Evolutionary conservation across 1,284 basidiomycete genomes (phyloP).

Genomic region (Trametes hirsuta): DNA sequence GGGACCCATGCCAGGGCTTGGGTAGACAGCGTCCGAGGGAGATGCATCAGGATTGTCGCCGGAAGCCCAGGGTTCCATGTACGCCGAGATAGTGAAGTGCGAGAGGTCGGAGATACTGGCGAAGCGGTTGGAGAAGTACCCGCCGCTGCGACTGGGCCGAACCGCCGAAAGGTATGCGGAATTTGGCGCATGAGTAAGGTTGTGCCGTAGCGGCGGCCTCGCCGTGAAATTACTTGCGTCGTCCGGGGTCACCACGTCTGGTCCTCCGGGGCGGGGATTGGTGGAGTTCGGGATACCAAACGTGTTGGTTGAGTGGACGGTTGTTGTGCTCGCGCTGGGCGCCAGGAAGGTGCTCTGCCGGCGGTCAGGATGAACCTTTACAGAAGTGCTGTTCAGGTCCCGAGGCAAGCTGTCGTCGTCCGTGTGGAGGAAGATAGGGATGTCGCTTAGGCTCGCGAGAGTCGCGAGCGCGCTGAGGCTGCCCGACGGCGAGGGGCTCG

Average conservation of each 20-base stretch:
- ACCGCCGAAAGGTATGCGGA: constrained; percentile 5
- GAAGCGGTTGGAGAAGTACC: constrained; percentile 22
- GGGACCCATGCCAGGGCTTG: constrained; percentile 1
- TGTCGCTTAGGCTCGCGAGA: constrained; percentile 52
- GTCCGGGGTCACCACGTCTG: neutral
- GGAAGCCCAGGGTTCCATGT: constrained; percentile 20
- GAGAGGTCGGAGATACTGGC: constrained; percentile 20
- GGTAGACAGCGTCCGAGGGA: neutral
- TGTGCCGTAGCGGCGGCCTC: neutral
- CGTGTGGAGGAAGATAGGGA: constrained; percentile 55
- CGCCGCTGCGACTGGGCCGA: constrained; percentile 9
- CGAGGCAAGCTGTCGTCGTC: constrained; percentile 14
- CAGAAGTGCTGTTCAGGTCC: neutral
- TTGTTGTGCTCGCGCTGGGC: constrained; percentile 24
- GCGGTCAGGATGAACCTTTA: neutral
- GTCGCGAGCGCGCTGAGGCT: constrained; percentile 42
- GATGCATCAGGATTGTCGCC: constrained; percentile 2
- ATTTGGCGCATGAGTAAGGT: neutral
- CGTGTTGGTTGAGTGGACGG: constrained; percentile 30
- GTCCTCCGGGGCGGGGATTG: neutral
- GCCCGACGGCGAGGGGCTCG: constrained; percentile 50
- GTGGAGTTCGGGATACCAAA: constrained; percentile 24
- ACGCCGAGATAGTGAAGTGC: constrained; percentile 28
- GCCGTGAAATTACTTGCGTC: constrained; percentile 15
- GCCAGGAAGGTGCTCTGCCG: constrained; percentile 1